These are phyloP conservation scores for Puccinellia tenuiflora DNA, from an alignment of 176 grass and related monocot genomes.

Conservation along the genomic window DNA sequence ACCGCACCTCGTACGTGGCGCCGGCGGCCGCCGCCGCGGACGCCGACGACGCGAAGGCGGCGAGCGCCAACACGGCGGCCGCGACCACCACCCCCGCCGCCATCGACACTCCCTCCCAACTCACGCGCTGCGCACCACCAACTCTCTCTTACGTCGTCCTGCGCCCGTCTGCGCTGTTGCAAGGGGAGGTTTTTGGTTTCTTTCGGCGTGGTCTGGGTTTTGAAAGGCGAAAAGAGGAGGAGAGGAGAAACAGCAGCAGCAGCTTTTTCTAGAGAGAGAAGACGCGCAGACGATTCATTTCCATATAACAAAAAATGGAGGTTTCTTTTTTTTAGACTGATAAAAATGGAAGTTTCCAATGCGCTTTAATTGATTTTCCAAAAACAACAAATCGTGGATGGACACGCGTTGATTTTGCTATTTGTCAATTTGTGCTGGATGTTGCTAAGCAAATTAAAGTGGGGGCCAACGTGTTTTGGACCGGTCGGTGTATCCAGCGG, in stretches of 20 bases:
- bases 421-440: background rate
- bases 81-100: background rate
- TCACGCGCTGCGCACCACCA: background rate
- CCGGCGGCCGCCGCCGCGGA: background rate
- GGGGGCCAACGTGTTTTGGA: background rate
- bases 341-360: background rate
- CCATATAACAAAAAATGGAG: too few species aligned
- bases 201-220: slow-evolving; percentile 22
- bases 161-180: background rate
- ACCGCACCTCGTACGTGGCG: slow-evolving; percentile 26
- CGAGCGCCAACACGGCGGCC: slow-evolving; percentile 18
- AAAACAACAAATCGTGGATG: background rate
- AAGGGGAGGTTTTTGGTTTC: slow-evolving; percentile 17
- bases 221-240: background rate
- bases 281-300: background rate
- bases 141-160: background rate
- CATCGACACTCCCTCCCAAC: background rate
- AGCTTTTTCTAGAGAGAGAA: background rate
- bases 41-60: background rate
- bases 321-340: too few species aligned
- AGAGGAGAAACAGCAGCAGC: background rate
- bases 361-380: slow-evolving; percentile 14
- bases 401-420: background rate
- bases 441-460: background rate
- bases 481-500: background rate